phyloP scores from a whole-genome alignment of 2,329 filamentous ascomycete species.

The Cylindrodendrum hubeiense region DNA sequence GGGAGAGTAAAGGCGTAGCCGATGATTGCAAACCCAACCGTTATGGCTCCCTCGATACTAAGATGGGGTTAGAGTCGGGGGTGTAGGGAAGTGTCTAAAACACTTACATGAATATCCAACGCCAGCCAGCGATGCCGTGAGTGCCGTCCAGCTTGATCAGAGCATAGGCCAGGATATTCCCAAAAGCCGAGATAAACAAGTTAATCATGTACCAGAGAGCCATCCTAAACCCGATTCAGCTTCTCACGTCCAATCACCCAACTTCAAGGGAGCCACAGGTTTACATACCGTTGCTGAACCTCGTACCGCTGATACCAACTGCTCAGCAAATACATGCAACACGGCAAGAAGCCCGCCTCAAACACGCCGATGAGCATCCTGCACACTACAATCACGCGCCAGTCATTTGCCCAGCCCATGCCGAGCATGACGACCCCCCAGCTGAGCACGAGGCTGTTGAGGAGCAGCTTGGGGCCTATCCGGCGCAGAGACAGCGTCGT shows the following conservation, averaged over 20 bases:
- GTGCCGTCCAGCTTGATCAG: constrained; percentile 56
- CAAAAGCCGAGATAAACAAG: constrained; percentile 44
- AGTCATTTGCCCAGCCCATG: constrained; percentile 46
- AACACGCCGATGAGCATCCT: constrained; percentile 48
- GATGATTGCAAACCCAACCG: constrained; percentile 6
- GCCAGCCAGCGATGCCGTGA: constrained; percentile 59
- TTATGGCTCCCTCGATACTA: constrained; percentile 16
- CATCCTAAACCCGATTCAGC: constrained; percentile 38
- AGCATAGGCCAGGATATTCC: constrained; percentile 41
- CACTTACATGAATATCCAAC: constrained; percentile 50
- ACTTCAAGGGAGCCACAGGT: too few species aligned
- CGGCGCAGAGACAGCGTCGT: constrained; percentile 47
- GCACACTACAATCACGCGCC: constrained; percentile 21
- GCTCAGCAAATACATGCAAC: constrained; percentile 56
- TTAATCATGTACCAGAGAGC: constrained; percentile 48
- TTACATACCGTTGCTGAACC: constrained; percentile 65
- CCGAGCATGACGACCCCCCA: constrained; percentile 49
- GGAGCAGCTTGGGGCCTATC: constrained; percentile 45
- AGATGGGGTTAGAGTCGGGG: background rate
- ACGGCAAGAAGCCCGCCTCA: constrained; percentile 58
- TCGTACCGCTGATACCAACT: constrained; percentile 60
- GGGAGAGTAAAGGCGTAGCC: constrained; percentile 22
- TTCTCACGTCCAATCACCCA: background rate
- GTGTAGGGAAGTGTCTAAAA: background rate
- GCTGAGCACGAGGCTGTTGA: constrained; percentile 46